Evolutionary conservation across 345 rosid genomes (phyloP), one percentile per base, ranked within the genome.

Genomic region (Adansonia digitata): DNA sequence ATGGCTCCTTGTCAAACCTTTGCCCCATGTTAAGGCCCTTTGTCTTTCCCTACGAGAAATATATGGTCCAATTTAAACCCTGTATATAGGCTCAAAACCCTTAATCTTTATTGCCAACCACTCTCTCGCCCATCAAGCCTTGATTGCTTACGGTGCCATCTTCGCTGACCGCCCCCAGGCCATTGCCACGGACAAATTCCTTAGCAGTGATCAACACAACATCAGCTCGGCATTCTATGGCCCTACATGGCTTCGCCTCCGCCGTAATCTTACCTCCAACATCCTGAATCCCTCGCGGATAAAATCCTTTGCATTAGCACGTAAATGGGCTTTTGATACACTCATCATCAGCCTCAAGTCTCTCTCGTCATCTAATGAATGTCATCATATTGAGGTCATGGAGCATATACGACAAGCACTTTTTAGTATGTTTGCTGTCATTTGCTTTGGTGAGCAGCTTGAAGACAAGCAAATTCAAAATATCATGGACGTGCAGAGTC

Each of bases 121-220:
- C 31, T 74, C 80, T 29, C 60, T 79, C 1, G 72, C 85, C 29
- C 82, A 76, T 37, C 64, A 79, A 2, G 82, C 82, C 52, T 75
- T 82, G n/a, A 49, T 82, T 51, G 11, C 43, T n/a, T 66, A 78
- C 61, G 80, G 82, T 2, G 75, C 79, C 40, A 71, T 74, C 2
- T 79, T 79, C 34, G 78, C 82, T 1, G 79, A 79, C 27, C 80
- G 82, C 29, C 80, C 85, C 48, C 78, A 66, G 0, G 65, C 78
- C 0, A 5, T 29, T 63, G 15, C 78, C 11, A 73, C 65, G 0
- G 74, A 56, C 22, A 79, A 74, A 5, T 69, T 78, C 45, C 22
- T 66, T 0, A 42, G 63, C 26, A 31, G 72, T 39, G 46, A 80
- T 26, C 83, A 81, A 60, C 72, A 78, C 37, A 75, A 71, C 60